These are phyloP conservation scores for Penicillium pancosmium DNA, from an alignment of 495 filamentous ascomycete species.

Conservation along the genomic window DNA sequence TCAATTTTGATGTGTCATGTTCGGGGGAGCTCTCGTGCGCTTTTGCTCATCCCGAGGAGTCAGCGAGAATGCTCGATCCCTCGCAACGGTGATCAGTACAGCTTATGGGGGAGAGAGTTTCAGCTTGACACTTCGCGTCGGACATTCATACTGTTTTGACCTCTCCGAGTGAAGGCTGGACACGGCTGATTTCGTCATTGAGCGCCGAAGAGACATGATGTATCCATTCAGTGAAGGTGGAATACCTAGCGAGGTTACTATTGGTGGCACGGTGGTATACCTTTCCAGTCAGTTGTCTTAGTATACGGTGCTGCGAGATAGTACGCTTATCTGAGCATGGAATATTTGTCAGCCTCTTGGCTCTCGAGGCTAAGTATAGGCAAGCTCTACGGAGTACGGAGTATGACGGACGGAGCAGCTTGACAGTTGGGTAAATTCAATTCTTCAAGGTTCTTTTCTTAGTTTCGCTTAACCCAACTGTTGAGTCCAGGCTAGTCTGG, in stretches of 20 bases:
- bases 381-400: too few relatives aligned
- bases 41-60: neutral
- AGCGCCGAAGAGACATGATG: neutral
- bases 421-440: too few relatives aligned
- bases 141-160: constrained; percentile 17
- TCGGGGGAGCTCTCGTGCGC: neutral
- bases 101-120: neutral
- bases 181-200: constrained; percentile 13
- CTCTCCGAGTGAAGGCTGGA: constrained; percentile 5
- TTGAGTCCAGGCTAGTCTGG: too few relatives aligned
- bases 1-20: constrained; percentile 24
- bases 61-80: neutral
- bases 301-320: neutral
- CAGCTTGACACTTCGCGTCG: neutral
- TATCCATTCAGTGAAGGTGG: constrained; percentile 4
- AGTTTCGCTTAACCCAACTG: too few relatives aligned
- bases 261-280: neutral
- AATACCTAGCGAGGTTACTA: neutral
- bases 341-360: neutral
- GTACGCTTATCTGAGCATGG: neutral
- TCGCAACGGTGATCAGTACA: neutral
- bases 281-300: neutral
- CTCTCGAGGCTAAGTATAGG: too few relatives aligned
- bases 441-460: too few relatives aligned
- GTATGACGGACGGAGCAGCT: too few relatives aligned